These are phyloP conservation scores for Yamadazyma phyllophila DNA, from an alignment of 805 yeast genomes.

Conservation along the genomic window DNA sequence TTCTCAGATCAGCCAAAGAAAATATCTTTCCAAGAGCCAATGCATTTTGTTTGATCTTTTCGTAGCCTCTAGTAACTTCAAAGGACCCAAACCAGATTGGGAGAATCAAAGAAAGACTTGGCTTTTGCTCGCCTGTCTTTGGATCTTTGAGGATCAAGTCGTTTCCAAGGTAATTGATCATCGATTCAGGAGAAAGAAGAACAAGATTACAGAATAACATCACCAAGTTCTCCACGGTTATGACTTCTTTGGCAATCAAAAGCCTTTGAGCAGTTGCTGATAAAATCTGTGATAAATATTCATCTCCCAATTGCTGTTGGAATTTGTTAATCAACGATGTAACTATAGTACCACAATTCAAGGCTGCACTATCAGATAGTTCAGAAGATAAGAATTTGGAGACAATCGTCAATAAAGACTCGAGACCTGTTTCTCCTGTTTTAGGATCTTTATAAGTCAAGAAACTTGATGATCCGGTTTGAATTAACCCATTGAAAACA, in stretches of 20 bases:
- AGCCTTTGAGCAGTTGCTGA: constrained; percentile 72
- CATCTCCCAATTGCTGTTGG: constrained; percentile 34
- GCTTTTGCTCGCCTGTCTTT: constrained; percentile 16
- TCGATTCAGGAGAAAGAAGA: constrained; percentile 56
- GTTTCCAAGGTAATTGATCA: constrained; percentile 56
- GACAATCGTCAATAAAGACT: constrained; percentile 59
- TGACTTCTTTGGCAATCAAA: constrained; percentile 60
- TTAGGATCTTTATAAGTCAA: constrained; percentile 29
- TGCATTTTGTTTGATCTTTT: constrained; percentile 64
- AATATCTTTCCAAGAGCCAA: constrained; percentile 69
- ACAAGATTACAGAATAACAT: constrained; percentile 74
- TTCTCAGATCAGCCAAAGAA: constrained; percentile 51
- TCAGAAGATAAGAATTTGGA: constrained; percentile 69
- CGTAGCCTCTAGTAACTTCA: constrained; percentile 76
- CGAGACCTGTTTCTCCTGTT: constrained; percentile 45
- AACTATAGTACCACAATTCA: constrained; percentile 69
- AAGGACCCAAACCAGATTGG: constrained; percentile 83
- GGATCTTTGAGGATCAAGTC: constrained; percentile 28
- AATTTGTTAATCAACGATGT: constrained; percentile 56
- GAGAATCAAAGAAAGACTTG: constrained; percentile 56
- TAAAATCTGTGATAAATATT: constrained; percentile 56
- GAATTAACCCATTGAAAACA: constrained; percentile 60
- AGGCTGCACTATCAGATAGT: constrained; percentile 76
- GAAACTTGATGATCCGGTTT: constrained; percentile 35
- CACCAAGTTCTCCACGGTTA: constrained; percentile 74